These are phyloP conservation scores for Mucor indicus DNA, from an alignment of 371 early-diverging fungal species.

Conservation along the genomic window DNA sequence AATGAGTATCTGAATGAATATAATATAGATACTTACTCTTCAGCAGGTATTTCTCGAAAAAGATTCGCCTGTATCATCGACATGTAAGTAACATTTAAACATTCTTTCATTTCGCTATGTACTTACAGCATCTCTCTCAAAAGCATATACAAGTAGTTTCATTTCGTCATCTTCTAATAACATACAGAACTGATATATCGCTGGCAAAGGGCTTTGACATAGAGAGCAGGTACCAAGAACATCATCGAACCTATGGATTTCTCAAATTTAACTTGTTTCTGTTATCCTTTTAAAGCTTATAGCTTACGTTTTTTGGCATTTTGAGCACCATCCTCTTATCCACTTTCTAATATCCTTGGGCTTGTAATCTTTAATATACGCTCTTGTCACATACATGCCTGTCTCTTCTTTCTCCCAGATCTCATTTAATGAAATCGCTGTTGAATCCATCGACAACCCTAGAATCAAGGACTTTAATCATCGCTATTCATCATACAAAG, in stretches of 20 bases:
- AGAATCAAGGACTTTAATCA: no score
- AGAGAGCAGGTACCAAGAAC: no score
- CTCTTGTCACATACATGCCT: background rate
- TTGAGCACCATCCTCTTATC: background rate
- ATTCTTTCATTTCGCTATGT: background rate
- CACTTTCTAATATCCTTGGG: conserved; percentile 1
- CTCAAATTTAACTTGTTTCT: background rate
- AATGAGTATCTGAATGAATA: no score
- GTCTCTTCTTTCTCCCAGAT: no score
- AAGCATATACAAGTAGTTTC: background rate
- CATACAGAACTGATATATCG: background rate
- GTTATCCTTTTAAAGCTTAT: background rate
- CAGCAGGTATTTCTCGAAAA: background rate
- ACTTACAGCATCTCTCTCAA: conserved; percentile 4
- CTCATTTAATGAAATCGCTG: no score
- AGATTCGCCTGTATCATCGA: background rate
- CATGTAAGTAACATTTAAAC: background rate
- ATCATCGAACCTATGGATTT: no score
- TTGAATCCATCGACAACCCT: no score
- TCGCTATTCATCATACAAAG: background rate
- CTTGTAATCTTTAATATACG: background rate
- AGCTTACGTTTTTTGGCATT: conserved; percentile 3
- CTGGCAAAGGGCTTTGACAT: no score
- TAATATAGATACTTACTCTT: background rate
- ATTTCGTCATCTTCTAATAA: background rate